Evolutionary conservation across 2,329 filamentous ascomycete species (phyloP), one percentile per base, ranked within the genome.

Genomic region (Emericellopsis cladophorae): DNA sequence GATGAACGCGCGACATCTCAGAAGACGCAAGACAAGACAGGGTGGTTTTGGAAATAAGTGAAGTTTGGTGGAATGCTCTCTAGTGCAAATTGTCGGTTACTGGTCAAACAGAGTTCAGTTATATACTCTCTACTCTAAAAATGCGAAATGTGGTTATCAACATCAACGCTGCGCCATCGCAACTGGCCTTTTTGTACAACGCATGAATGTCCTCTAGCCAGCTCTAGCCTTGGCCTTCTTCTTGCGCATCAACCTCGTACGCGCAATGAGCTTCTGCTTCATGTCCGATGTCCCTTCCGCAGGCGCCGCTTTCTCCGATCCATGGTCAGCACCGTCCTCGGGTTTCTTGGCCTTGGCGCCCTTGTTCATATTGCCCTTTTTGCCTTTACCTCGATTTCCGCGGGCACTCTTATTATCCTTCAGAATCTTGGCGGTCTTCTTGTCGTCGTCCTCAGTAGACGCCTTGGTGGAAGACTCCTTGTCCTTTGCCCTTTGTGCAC

Each of bases 231-330:
- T 50, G 6, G 64, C 62, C 65, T 77, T 78, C 63, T 81, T 83
- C 60, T 82, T 82, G 44, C 87, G 76, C 68, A 82, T 74, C 66
- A 83, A 76, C 46, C 87, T 73, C 68, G 94, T 95, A 60, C 85
- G 81, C 38, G 79, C 81, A 59, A 95, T 93, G 54, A 95, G 84
- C 54, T 79, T 81, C 53, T 87, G 84, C 53, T 74, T 62, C 53
- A 74, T 58, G 2, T 55, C 61, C n/a, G 32, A 29, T 24, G 40
- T 40, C 68, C 72, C 51, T 7, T 40, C 40, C 7, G 26, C 26
- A 4, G 26, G 26, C n/a, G 79, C 73, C 38, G 67, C 61, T 29
- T 65, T 60, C 29, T 61, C 59, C 14, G 18, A 40, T 35, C 46
- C 41, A 26, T 40, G 44, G 26, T 36, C 43, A 41, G 16, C 36